These are phyloP conservation scores for Rosa persica DNA, from an alignment of 306 rosid genomes.

Conservation along the genomic window DNA sequence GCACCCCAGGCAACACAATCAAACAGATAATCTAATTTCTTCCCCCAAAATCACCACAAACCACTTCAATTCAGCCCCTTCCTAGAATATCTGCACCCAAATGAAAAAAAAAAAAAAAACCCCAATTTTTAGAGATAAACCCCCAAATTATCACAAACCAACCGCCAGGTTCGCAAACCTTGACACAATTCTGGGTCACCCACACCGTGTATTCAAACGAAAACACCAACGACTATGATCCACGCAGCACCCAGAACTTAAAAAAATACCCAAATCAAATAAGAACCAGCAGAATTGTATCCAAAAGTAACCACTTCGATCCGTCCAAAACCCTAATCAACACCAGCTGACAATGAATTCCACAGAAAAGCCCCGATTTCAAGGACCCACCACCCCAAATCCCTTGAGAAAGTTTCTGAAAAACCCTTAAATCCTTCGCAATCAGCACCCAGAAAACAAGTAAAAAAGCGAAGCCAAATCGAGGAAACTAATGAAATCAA, in stretches of 20 bases:
- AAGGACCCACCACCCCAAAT: conserved; percentile 22
- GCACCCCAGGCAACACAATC: conserved; percentile 25
- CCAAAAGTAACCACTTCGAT: conserved; percentile 35
- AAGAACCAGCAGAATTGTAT: conserved; percentile 23
- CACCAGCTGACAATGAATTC: conserved; percentile 14
- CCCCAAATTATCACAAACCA: conserved; percentile 22
- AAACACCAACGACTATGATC: conserved; percentile 13
- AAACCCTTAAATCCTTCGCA: conserved; percentile 23
- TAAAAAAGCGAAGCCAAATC: conserved; percentile 1
- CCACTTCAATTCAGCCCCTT: conserved; percentile 24
- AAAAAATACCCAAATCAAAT: conserved; percentile 19
- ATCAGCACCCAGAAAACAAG: conserved; percentile 17
- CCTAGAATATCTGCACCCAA: conserved; percentile 3
- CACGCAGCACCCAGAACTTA: conserved; percentile 27
- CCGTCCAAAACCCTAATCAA: conserved; percentile 40
- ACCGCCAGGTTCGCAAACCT: conserved; percentile 23
- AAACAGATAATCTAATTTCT: conserved; percentile 5
- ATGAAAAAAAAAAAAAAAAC: not conserved
- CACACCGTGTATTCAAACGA: not conserved
- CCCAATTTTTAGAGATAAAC: conserved; percentile 21
- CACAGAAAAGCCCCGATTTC: not conserved
- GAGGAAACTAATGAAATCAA: not conserved
- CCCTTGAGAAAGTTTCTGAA: not conserved
- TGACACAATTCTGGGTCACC: conserved; percentile 22
- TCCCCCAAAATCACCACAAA: conserved; percentile 23